Evolutionary conservation across 495 filamentous ascomycete genomes (phyloP), one percentile per base, ranked within the genome.

Genomic region (Penicillium ochrochloron): DNA sequence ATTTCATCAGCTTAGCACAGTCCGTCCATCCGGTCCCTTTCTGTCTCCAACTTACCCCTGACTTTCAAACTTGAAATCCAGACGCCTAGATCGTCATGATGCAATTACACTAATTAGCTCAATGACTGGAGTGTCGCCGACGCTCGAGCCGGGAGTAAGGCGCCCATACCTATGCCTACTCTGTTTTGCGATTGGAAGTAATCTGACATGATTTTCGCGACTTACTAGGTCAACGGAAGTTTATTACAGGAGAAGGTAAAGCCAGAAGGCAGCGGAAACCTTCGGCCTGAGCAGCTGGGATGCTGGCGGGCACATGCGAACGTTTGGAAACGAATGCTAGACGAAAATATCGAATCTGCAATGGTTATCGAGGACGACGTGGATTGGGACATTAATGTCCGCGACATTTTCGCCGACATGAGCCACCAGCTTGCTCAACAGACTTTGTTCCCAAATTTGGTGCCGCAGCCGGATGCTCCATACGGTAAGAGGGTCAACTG

Each of bases 291-390:
- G 35, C 57, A 59, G 23, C 31, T 59, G 44, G 57, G 57, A 19
- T 59, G 57, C 34, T 59, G 57, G 57, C 41, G 57, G 5, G 57
- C 57, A 34, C 57, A 59, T 50, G 57, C 57, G 19, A 59, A 59
- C 42, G 44, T 59, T 35, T 59, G 57, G 57, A 59, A 46, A 19
- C 39, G 44, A 14, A 59, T 59, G 11, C 19, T 59, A 12, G 39
- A 42, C 15, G 57, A 59, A 19, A 19, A 59, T n/a, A 59, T 59
- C 17, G 57, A 59, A 21, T 33, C 57, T 5, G 58, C 37, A 23
- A 17, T 60, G 27, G 29, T 60, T 34, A 19, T 60, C 33, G 39
- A 60, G 19, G 41, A 50, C 9, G 58, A 48, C 15, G 51, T 54
- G 15, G 51, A 54, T 6, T 54, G 51, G 51, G 51, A 54, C 19